Evolutionary conservation across 768 basidiomycete species (phyloP), one percentile per base, ranked within the genome.

Genomic region (Amanita brunnescens): DNA sequence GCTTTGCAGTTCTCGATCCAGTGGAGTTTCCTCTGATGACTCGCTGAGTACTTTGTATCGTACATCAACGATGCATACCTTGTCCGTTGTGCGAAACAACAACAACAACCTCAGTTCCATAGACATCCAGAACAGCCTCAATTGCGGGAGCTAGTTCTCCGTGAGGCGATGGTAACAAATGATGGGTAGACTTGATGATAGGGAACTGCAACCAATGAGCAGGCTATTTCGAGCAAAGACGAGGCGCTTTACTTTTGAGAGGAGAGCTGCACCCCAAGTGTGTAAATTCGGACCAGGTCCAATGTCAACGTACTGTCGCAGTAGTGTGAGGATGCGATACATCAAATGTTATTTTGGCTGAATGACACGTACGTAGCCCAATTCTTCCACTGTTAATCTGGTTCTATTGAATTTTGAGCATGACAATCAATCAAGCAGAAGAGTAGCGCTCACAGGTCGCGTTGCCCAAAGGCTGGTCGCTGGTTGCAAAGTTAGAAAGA

Each of bases 81-180:
- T 95, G 92, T 5, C 92, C 92, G 61, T 95, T 94, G 57, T 95
- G 92, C 0, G 89, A 76, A 8, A 94, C 87, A n/a, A 94, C 72
- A 0, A 93, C 89, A 5, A 83, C 83, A 14, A 93, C 79, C 47
- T 78, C 75, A 0, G 81, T 83, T 0, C 91, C 90, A 56, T 81
- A 85, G 6, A 91, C 72, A 47, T 92, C 85, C 12, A 94, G 69
- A 2, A 87, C 75, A 2, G 91, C 91, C 64, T 91, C 87, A 29
- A 94, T 94, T 1, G 91, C 91, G 0, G 91, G 91, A 2, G 90
- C 91, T 21, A 94, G 80, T 63, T 93, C 91, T 6, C 88, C 87
- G 51, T 77, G 64, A 16, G 92, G 92, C 1, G 91, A 93, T 0
- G 92, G 91, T 35, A 94, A 75, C 0, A 94, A 73, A 60, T 93